Percentiles rank a stretch among this genome's conserved stretches.
These are phyloP conservation scores for Lentithecium fluviatile DNA, from an alignment of 495 filamentous ascomycete species.

Conservation along the genomic window DNA sequence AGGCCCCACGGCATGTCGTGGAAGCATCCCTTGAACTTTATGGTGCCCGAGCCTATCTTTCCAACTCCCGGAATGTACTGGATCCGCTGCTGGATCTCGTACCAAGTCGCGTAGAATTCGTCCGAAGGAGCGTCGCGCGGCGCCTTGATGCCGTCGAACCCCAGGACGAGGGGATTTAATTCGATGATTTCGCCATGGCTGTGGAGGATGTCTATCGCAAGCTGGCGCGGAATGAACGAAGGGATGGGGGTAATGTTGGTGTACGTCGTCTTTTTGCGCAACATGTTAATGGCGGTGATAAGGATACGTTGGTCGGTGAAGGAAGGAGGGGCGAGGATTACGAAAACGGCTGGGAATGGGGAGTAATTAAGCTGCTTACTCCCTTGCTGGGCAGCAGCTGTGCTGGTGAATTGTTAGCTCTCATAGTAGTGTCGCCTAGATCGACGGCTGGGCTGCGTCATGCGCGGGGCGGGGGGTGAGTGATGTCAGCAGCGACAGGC, in stretches of 20 bases:
- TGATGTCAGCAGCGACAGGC: not conserved
- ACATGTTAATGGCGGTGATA: conserved; percentile 26
- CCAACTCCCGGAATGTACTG: conserved; percentile 41
- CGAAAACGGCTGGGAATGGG: not conserved
- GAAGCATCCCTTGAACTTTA: conserved; percentile 43
- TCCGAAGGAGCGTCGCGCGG: conserved; percentile 42
- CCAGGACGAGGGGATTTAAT: conserved; percentile 42
- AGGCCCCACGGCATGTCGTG: conserved; percentile 44
- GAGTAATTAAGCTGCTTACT: conserved; percentile 1
- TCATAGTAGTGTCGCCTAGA: not conserved
- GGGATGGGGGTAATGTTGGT: conserved; percentile 46
- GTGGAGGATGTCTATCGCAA: conserved; percentile 46
- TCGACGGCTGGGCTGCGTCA: not conserved
- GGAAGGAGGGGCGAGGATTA: not conserved
- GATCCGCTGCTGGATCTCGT: conserved; percentile 43
- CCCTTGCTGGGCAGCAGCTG: not conserved
- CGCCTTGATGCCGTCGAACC: conserved; percentile 39
- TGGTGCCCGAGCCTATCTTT: conserved; percentile 39
- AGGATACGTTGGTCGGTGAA: not conserved
- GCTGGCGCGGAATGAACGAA: conserved; percentile 41
- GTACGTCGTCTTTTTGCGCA: conserved; percentile 40
- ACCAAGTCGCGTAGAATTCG: conserved; percentile 44
- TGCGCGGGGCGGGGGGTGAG: not conserved
- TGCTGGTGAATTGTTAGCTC: not conserved
- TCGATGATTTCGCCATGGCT: conserved; percentile 43